Evolutionary conservation across 2,329 filamentous ascomycete genomes (phyloP).

Genomic region (Pseudogymnoascus sp.): DNA sequence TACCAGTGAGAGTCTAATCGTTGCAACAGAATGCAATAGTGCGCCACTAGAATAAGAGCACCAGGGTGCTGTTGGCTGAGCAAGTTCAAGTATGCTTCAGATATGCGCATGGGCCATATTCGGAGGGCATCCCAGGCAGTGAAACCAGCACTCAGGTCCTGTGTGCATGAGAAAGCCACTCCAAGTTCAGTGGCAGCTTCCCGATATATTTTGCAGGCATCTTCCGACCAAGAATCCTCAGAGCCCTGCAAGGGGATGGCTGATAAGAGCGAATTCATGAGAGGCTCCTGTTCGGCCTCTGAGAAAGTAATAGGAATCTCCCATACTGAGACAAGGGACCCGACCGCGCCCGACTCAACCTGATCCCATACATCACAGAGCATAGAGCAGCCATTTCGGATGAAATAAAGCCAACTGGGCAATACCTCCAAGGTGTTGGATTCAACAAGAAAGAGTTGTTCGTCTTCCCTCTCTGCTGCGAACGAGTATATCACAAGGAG

Average conservation of each 20-base stretch:
- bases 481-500: conserved; percentile 17
- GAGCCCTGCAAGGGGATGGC: conserved; percentile 5
- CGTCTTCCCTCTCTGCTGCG: conserved; percentile 17
- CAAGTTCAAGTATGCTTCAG: conserved; percentile 13
- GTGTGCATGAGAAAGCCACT: conserved; percentile 12
- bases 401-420: conserved; percentile 17
- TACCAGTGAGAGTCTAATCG: conserved; percentile 17
- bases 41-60: conserved; percentile 18
- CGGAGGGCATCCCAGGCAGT: conserved; percentile 17
- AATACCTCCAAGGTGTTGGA: conserved; percentile 9
- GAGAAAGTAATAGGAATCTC: conserved; percentile 12
- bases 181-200: conserved; percentile 14
- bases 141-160: conserved; percentile 6
- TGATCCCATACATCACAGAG: conserved; percentile 15
- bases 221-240: conserved; percentile 9
- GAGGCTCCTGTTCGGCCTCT: neutral
- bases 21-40: conserved; percentile 18
- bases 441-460: conserved; percentile 12
- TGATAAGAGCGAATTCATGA: conserved; percentile 9
- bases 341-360: conserved; percentile 13
- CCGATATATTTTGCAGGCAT: conserved; percentile 10
- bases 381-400: conserved; percentile 16
- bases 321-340: conserved; percentile 11
- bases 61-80: conserved; percentile 12
- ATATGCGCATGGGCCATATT: conserved; percentile 16